Base-by-base conservation (phyloP, 106 monocot species). In the Xerophyta viscosa region DNA sequence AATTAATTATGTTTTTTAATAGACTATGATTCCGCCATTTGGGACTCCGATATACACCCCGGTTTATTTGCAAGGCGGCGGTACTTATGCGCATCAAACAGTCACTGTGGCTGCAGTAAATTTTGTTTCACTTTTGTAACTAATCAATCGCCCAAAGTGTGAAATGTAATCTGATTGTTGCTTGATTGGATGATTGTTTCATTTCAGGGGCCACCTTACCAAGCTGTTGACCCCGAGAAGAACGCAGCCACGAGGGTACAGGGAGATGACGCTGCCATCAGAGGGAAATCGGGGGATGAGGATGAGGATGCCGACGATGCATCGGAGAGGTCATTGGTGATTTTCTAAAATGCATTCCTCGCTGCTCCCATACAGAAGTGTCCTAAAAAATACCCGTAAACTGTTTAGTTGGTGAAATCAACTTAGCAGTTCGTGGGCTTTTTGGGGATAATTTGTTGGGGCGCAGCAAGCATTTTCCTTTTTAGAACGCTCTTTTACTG, bases 41-140 rank as follows among this genome's bases (percentile, higher is more conserved):
- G 73, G 54, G 21, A 66, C 73, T 9, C 61, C 73, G 20, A 73
- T 73, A n/a, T 73, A 59, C 61, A 54, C 73, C 8, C 54, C 73
- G 5, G 54, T 73, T 55, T 73, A 66, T 33, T 29, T 42, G 27
- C 70, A 62, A 2, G 53, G 29, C 23, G n/a, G n/a, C n/a, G 49
- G 56, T n/a, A 46, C 58, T 6, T 71, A 71, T 41, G 64, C 64
- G 2, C 71, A 71, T 24, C 71, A 63, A 9, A 31, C 63, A 9
- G n/a, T 49, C 15, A 15, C 46, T 7, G 20, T 46, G 20, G 26
- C 64, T 3, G 29, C 52, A 50, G 64, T 71, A 51, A 31, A n/a
- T n/a, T n/a, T 22, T 27, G 1, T 20, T 47, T 47, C 20, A 14
- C 21, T 50, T 14, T 50, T 8, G 5, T 22, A 9, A n/a, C n/a